phyloP scores from a whole-genome alignment of 208 protist genomes.

The Ichthyophonus hoferi region DNA sequence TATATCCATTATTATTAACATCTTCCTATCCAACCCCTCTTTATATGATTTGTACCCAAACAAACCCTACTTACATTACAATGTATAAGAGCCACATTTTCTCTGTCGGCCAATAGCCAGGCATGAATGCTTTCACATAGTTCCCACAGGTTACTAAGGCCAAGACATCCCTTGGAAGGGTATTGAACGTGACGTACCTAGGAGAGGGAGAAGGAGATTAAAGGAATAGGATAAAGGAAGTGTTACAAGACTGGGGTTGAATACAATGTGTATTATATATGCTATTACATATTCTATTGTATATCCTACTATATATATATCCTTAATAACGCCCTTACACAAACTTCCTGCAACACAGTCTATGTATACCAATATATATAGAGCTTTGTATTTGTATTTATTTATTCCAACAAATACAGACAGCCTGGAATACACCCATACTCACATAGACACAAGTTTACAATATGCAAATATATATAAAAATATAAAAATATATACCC shows the following conservation, averaged over 20 bases:
- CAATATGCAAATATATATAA: background rate
- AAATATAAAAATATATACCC: background rate
- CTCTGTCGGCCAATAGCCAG: constrained; percentile 19
- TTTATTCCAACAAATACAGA: background rate
- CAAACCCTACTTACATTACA: constrained; percentile 7
- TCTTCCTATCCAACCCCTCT: no score
- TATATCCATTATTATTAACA: no score
- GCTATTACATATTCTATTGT: background rate
- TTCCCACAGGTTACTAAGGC: background rate
- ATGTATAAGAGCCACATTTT: constrained; percentile 20
- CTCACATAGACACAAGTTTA: background rate
- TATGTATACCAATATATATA: background rate
- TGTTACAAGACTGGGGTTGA: background rate
- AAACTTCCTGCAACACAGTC: no score
- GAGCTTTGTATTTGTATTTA: background rate
- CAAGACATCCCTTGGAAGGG: background rate
- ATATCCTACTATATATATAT: background rate
- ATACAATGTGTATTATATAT: background rate
- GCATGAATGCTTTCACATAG: constrained; percentile 22
- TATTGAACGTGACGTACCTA: background rate
- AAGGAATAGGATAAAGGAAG: no score
- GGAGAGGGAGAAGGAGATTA: background rate
- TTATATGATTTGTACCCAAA: no score
- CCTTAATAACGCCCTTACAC: background rate
- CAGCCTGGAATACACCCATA: background rate